Evolutionary conservation across 805 yeast genomes (phyloP), one percentile per base, ranked within the genome.

Genomic region (Hanseniaspora guilliermondii): DNA sequence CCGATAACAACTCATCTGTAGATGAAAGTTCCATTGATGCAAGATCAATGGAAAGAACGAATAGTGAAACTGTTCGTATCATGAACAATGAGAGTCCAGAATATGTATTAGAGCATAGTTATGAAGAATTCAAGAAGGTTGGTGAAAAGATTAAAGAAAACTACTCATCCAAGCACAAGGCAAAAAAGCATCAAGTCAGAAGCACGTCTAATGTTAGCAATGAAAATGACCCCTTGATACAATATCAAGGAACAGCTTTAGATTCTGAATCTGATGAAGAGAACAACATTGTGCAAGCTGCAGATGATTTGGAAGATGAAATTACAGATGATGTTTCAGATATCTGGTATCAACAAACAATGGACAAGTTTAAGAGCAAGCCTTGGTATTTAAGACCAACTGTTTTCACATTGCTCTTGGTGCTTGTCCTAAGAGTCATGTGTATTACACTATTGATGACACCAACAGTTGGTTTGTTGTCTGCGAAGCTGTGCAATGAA

Each of bases 311-410:
- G 3, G 42, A 58, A 36, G 56, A 56, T 5, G 38, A 32, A 17
- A 8, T 21, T 17, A n/a, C 19, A 17, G 47, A 46, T 22, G 53
- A 47, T 30, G 36, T 47, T 27, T 41, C 53, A 3, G 44, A 53
- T 30, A n/a, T 74, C 6, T 74, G 81, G 75, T 62, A 77, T 16
- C 61, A 76, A 16, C 82, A 79, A 57, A 76, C 75, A 52, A 68
- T 81, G 44, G 25, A 60, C 2, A 64, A 68, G 37, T 77, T 78
- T 61, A 63, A 68, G 56, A 56, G 68, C 2, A 53, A 77, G 30
- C 70, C 71, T 19, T 82, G 86, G 84, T 66, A 74, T 53, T 69
- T 69, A 30, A 69, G 83, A 42, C 89, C 89, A 0, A 74, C 83
- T 2, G 66, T 79, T 8, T 59, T 67, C n/a, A 70, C 78, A 67